phyloP scores from a whole-genome alignment of 371 early-diverging fungal species.

The Rhizopus delemar region DNA sequence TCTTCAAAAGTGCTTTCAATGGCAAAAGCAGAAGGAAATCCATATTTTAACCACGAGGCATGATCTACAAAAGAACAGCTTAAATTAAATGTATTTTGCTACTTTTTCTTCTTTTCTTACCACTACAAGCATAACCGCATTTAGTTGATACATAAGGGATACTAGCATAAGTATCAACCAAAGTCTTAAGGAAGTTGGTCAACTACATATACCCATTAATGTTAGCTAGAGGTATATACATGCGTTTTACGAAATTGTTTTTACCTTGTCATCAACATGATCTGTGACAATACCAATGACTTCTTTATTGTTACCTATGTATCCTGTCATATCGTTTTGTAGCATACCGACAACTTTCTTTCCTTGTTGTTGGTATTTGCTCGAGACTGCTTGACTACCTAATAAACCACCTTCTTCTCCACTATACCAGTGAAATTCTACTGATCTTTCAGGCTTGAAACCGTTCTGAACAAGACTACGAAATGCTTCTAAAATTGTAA shows the following conservation, averaged over 20 bases:
- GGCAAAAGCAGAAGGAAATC: conserved; percentile 83
- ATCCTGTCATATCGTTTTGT: conserved; percentile 84
- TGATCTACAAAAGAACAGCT: conserved; percentile 68
- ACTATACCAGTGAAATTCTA: conserved; percentile 96
- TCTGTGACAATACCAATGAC: conserved; percentile 86
- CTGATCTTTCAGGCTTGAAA: conserved; percentile 76
- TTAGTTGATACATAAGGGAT: conserved; percentile 58
- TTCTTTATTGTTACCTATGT: conserved; percentile 58
- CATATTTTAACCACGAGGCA: conserved; percentile 87
- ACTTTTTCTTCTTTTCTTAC: conserved; percentile 21
- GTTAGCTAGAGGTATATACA: not conserved
- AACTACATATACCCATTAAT: conserved; percentile 34
- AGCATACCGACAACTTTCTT: conserved; percentile 77
- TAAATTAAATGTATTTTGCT: conserved; percentile 4
- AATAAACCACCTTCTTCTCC: conserved; percentile 87
- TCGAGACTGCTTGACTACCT: conserved; percentile 88
- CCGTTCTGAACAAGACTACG: conserved; percentile 66
- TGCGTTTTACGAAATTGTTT: not conserved
- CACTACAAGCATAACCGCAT: conserved; percentile 72
- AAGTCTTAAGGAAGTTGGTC: conserved; percentile 62
- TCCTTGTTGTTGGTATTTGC: conserved; percentile 58
- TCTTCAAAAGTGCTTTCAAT: conserved; percentile 80
- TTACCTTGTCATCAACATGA: conserved; percentile 64
- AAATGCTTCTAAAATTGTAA: conserved; percentile 87
- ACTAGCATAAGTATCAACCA: conserved; percentile 54